These are phyloP conservation scores for Miamiensis avidus DNA, from an alignment of 169 alveolate genomes.

Conservation along the genomic window DNA sequence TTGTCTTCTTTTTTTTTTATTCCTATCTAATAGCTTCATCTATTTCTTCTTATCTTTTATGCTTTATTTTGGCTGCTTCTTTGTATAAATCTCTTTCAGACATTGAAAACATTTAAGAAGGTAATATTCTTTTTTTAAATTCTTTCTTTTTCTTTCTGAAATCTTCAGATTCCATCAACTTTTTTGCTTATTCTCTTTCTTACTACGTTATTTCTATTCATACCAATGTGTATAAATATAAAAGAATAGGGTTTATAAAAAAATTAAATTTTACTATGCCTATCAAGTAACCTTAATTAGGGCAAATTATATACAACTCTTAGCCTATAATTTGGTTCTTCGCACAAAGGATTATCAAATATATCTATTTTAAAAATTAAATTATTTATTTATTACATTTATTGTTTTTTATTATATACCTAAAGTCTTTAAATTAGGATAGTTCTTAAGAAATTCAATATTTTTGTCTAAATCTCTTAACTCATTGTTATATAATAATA, in stretches of 20 bases:
- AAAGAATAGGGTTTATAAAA: not conserved
- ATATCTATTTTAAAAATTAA: slow-evolving; percentile 52
- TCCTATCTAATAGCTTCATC: slow-evolving; percentile 53
- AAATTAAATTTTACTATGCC: slow-evolving; percentile 45
- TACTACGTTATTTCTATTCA: slow-evolving; percentile 47
- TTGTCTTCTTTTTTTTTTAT: slow-evolving; percentile 20
- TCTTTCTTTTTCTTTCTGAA: slow-evolving; percentile 53
- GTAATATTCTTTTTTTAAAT: slow-evolving; percentile 42
- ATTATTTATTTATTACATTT: not conserved
- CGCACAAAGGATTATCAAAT: slow-evolving; percentile 86
- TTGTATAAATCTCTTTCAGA: slow-evolving; percentile 68
- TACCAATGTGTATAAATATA: slow-evolving; percentile 29
- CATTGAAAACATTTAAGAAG: slow-evolving; percentile 57
- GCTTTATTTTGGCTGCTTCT: slow-evolving; percentile 56
- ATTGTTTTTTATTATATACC: slow-evolving; percentile 10
- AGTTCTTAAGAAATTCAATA: slow-evolving; percentile 54
- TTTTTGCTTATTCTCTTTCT: slow-evolving; percentile 57
- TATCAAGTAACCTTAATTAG: slow-evolving; percentile 70
- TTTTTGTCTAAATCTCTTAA: slow-evolving; percentile 78
- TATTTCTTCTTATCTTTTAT: slow-evolving; percentile 38
- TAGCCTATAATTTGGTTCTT: slow-evolving; percentile 86
- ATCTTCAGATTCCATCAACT: slow-evolving; percentile 25
- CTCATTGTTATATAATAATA: slow-evolving; percentile 68
- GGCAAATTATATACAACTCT: slow-evolving; percentile 80
- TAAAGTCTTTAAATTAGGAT: slow-evolving; percentile 63